Evolutionary conservation across 192 early-diverging fungal genomes (phyloP).

Genomic region (Coemansia sp.): DNA sequence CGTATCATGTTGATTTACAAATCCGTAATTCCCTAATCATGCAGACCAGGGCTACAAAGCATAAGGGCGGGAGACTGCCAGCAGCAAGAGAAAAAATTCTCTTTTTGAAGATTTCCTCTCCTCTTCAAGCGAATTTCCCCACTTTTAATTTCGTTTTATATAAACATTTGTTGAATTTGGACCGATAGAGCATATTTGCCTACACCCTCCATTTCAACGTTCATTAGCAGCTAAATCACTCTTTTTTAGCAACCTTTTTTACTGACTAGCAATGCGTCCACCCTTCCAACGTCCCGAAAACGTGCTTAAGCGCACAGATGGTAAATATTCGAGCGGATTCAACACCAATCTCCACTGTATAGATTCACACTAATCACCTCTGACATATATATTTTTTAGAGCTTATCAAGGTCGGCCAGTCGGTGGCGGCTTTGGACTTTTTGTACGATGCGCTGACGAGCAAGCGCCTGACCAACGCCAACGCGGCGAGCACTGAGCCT

Average conservation of each 20-base stretch:
- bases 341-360: neutral
- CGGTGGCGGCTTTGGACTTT: constrained; percentile 79
- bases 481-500: constrained; percentile 84
- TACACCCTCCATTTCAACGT: neutral
- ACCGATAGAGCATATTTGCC: neutral
- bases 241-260: neutral
- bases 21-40: neutral
- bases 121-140: neutral
- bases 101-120: neutral
- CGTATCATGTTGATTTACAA: neutral
- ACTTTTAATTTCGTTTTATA: neutral
- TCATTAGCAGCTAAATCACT: neutral
- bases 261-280: constrained; percentile 49
- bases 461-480: constrained; percentile 84
- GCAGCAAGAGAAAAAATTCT: neutral
- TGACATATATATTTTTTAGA: constrained; percentile 60
- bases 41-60: neutral
- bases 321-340: constrained; percentile 47
- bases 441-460: constrained; percentile 93
- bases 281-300: constrained; percentile 78
- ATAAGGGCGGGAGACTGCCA: neutral
- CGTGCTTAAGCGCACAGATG: constrained; percentile 87
- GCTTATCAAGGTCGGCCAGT: constrained; percentile 81
- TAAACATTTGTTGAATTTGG: neutral
- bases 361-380: neutral